These are phyloP conservation scores for Saturnispora dispora DNA, from an alignment of 805 yeast genomes.

Conservation along the genomic window DNA sequence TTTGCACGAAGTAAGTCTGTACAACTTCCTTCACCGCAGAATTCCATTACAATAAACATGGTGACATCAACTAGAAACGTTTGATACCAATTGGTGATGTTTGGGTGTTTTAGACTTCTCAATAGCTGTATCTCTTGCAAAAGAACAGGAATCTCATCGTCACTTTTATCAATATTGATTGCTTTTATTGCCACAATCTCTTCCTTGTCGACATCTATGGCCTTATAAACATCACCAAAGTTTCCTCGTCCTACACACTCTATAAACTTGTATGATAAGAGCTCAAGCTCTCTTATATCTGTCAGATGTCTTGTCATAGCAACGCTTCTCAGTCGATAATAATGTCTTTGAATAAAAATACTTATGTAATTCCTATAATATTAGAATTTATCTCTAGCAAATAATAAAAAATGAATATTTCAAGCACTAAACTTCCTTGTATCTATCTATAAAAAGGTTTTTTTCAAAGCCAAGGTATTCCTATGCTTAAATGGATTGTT, in stretches of 20 bases:
- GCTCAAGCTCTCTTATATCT: not conserved
- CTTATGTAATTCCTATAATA: not conserved
- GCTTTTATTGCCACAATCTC: constrained; percentile 76
- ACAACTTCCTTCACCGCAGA: constrained; percentile 92
- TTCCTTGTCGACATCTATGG: constrained; percentile 29
- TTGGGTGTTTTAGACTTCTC: constrained; percentile 53
- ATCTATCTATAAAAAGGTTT: not conserved
- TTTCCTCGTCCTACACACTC: constrained; percentile 75
- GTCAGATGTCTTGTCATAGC: not conserved
- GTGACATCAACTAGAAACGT: constrained; percentile 56
- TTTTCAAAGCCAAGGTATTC: not conserved
- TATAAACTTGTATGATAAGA: constrained; percentile 23
- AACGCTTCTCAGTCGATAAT: too few relatives aligned
- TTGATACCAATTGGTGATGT: constrained; percentile 57
- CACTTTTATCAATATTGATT: constrained; percentile 68
- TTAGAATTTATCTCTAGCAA: not conserved
- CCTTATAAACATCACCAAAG: constrained; percentile 80
- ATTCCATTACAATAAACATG: constrained; percentile 91
- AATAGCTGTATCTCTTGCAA: constrained; percentile 74
- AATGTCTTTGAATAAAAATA: not conserved
- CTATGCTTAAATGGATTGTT: not conserved
- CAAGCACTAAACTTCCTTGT: not conserved
- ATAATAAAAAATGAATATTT: not conserved
- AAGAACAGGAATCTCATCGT: constrained; percentile 62
- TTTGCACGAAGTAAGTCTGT: constrained; percentile 56